These are phyloP conservation scores for Leishmania turanica DNA, from an alignment of 208 protist species.

Conservation along the genomic window DNA sequence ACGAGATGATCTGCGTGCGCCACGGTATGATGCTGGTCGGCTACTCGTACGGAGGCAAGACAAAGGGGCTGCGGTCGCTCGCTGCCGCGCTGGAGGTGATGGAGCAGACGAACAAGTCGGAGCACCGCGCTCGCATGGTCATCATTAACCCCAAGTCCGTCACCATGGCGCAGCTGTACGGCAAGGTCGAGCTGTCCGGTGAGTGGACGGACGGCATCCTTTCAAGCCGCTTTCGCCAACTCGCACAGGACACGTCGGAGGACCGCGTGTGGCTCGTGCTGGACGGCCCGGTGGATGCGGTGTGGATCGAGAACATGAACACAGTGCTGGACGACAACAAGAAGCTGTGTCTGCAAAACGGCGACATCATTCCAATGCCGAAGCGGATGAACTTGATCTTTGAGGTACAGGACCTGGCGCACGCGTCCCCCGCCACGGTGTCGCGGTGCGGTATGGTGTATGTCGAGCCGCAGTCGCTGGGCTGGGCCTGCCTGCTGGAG, in stretches of 20 bases:
- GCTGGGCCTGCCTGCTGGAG: conserved; percentile 92
- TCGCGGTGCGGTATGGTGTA: conserved; percentile 99
- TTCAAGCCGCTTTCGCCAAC: conserved; percentile 92
- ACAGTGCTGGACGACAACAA: conserved; percentile 99
- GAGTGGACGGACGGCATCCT: conserved; percentile 98
- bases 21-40: conserved; percentile 99
- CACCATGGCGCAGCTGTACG: conserved; percentile 96
- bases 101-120: conserved; percentile 54
- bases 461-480: conserved; percentile 94
- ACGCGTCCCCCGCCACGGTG: conserved; percentile 98
- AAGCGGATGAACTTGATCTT: conserved; percentile 97
- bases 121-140: conserved; percentile 86
- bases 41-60: conserved; percentile 94
- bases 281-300: conserved; percentile 98
- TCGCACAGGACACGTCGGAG: conserved; percentile 78
- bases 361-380: conserved; percentile 97
- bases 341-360: conserved; percentile 97
- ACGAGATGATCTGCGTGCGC: conserved; percentile 97
- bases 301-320: conserved; percentile 99
- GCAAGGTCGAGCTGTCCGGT: conserved; percentile 94
- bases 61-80: conserved; percentile 87
- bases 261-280: conserved; percentile 96
- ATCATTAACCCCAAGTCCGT: conserved; percentile 97
- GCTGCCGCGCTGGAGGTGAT: conserved; percentile 84
- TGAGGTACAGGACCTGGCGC: conserved; percentile 96